Conservation (phyloP, 2,329 filamentous ascomycete species). For the Ceratocystis variospora region DNA sequence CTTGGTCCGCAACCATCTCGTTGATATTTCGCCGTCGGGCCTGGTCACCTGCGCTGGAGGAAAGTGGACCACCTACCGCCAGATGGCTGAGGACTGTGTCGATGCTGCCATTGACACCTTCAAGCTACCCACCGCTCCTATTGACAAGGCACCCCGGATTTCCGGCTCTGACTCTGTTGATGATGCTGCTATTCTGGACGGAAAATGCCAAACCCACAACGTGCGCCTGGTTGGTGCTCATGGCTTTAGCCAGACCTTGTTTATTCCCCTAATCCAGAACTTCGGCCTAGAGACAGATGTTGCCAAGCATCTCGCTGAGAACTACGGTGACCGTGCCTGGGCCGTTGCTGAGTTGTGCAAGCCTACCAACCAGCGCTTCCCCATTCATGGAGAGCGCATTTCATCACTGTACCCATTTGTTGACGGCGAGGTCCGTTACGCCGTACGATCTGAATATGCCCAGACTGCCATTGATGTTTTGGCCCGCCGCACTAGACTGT, state of each 20-base stretch:
- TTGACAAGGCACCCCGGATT: slow-evolving; percentile 49
- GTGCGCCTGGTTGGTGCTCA: slow-evolving; percentile 73
- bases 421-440: slow-evolving; percentile 82
- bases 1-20: slow-evolving; percentile 72
- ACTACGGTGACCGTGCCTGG: slow-evolving; percentile 89
- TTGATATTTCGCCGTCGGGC: slow-evolving; percentile 65
- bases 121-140: slow-evolving; percentile 42
- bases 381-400: slow-evolving; percentile 68
- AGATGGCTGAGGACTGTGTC: slow-evolving; percentile 84
- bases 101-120: slow-evolving; percentile 64
- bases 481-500: slow-evolving; percentile 67
- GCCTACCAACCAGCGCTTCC: slow-evolving; percentile 66
- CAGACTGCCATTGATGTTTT: slow-evolving; percentile 82
- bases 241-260: slow-evolving; percentile 75
- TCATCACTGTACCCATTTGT: slow-evolving; percentile 75
- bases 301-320: slow-evolving; percentile 71
- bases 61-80: slow-evolving; percentile 87
- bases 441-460: slow-evolving; percentile 77
- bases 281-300: slow-evolving; percentile 86
- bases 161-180: slow-evolving; percentile 56
- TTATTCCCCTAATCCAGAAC: slow-evolving; percentile 90
- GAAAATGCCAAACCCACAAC: slow-evolving; percentile 69
- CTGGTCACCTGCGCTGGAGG: slow-evolving; percentile 75
- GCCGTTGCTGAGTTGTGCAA: slow-evolving; percentile 68
- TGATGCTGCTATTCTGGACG: slow-evolving; percentile 50